phyloP scores from a whole-genome alignment of 305 asterid species.

The Fraxinus xanthoxyloides region DNA sequence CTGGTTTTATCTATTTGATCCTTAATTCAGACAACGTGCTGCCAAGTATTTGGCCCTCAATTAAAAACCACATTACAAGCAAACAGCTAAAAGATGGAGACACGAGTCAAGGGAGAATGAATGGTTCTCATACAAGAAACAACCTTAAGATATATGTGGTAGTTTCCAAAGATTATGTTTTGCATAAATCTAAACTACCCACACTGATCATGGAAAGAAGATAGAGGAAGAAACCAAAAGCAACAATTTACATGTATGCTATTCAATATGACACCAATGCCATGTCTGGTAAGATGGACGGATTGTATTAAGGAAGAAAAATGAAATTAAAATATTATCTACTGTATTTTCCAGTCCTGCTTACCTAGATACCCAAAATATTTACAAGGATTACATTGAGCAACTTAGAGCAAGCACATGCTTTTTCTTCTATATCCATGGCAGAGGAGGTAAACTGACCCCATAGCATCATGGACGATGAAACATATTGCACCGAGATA shows the following conservation, averaged over 20 bases:
- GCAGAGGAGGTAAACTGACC: background rate
- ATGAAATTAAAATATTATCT: background rate
- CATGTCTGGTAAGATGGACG: background rate
- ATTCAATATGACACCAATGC: background rate
- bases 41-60: background rate
- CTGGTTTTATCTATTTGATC: background rate
- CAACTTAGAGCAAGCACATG: background rate
- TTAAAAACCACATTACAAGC: background rate
- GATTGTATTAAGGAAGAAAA: background rate
- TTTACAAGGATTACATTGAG: background rate
- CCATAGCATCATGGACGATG: background rate
- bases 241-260: background rate
- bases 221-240: background rate
- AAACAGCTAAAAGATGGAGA: background rate
- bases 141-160: background rate
- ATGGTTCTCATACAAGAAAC: background rate
- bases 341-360: background rate
- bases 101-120: background rate
- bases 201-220: background rate
- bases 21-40: background rate
- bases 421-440: background rate
- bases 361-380: background rate
- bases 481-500: background rate
- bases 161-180: background rate
- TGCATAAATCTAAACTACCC: background rate